phyloP scores from a whole-genome alignment of 2,329 filamentous ascomycete species.

The Trichoderma harzianum region DNA sequence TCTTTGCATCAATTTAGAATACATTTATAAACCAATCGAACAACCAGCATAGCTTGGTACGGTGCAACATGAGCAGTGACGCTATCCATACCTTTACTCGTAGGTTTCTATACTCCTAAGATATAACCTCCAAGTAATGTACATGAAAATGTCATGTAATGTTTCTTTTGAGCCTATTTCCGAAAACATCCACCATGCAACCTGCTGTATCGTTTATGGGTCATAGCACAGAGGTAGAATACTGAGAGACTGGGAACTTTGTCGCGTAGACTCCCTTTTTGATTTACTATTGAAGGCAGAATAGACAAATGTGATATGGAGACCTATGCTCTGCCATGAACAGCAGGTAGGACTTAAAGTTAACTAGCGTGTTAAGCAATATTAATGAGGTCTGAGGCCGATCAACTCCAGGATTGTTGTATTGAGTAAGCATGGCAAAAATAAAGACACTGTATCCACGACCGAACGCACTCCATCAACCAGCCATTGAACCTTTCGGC shows the following conservation, averaged over 20 bases:
- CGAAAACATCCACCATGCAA: neutral
- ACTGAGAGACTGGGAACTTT: neutral
- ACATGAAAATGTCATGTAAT: neutral
- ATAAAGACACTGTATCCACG: neutral
- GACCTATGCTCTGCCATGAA: neutral
- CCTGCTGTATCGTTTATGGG: neutral
- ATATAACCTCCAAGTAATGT: neutral
- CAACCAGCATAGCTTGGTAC: neutral
- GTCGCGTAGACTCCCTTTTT: neutral
- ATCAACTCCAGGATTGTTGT: neutral
- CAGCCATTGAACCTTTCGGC: neutral
- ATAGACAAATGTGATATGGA: neutral
- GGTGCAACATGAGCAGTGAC: neutral
- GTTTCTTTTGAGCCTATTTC: neutral
- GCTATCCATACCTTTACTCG: neutral
- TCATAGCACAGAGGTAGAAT: neutral
- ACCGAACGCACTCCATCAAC: neutral
- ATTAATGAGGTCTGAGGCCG: neutral
- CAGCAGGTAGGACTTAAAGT: neutral
- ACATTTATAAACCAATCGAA: neutral
- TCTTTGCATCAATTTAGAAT: conserved; percentile 9
- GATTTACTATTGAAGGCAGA: neutral
- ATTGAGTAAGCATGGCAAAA: neutral
- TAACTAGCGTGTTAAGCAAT: neutral
- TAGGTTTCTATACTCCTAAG: neutral